A percentile compares a stretch with the other conserved stretches of the same genome.
Evolutionary conservation across 257 asterid species (phyloP).

Genomic region (Gentiana straminea): DNA sequence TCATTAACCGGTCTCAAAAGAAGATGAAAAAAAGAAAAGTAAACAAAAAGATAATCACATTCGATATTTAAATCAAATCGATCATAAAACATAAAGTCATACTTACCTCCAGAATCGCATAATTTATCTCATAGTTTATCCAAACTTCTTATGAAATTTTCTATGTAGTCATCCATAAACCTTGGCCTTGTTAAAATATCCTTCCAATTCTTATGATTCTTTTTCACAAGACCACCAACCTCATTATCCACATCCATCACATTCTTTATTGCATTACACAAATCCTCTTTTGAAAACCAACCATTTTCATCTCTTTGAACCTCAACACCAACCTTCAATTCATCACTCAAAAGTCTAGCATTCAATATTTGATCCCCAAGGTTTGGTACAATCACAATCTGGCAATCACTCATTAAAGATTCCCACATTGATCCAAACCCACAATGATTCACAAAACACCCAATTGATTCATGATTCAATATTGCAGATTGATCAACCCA

Average conservation of each 20-base stretch:
- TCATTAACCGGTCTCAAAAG: too few species aligned
- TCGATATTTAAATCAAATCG: too few species aligned
- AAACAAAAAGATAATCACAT: too few species aligned
- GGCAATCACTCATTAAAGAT: constrained; percentile 53
- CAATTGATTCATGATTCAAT: constrained; percentile 58
- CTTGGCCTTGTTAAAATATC: constrained; percentile 21
- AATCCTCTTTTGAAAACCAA: constrained; percentile 52
- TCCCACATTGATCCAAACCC: constrained; percentile 95
- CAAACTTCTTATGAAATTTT: constrained; percentile 38
- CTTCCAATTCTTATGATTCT: constrained; percentile 54
- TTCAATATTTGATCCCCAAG: constrained; percentile 63
- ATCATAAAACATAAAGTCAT: too few species aligned
- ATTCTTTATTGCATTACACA: constrained; percentile 35
- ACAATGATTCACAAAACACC: constrained; percentile 86
- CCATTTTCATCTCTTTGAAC: constrained; percentile 57
- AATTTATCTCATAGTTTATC: constrained; percentile 16
- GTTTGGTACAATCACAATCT: constrained; percentile 57
- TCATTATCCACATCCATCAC: constrained; percentile 53
- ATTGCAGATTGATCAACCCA: constrained; percentile 71
- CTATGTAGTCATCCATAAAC: constrained; percentile 38
- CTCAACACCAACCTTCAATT: constrained; percentile 71
- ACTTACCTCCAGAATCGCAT: too few species aligned
- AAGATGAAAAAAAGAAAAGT: too few species aligned
- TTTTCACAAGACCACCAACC: constrained; percentile 29
- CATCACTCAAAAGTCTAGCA: constrained; percentile 55